Percentiles rank a stretch among this genome's conserved stretches.
phyloP scores from a whole-genome alignment of 1,139 yeast species.

The Geotrichum cucujoidarum region DNA sequence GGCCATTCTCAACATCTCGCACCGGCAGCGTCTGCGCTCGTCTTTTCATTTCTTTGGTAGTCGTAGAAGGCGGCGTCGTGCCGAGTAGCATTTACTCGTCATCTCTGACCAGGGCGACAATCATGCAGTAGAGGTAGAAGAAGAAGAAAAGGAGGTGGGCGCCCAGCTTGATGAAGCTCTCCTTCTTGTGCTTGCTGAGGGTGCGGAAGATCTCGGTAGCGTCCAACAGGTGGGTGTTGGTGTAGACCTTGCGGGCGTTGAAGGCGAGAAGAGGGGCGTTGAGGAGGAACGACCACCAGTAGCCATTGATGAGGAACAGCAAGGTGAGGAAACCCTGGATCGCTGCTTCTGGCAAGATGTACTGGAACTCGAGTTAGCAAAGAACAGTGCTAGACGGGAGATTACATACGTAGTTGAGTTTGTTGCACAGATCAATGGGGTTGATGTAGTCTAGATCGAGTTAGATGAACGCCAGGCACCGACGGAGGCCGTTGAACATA shows the following conservation, averaged over 20 bases:
- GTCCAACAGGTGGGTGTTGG: conserved; percentile 72
- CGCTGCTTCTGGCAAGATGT: conserved; percentile 87
- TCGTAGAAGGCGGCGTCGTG: too few species aligned
- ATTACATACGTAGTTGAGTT: conserved; percentile 57
- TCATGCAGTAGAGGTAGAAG: conserved; percentile 94
- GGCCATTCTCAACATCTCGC: too few species aligned
- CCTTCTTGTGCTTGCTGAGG: conserved; percentile 86
- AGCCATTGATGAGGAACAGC: conserved; percentile 78
- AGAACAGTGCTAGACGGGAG: background rate
- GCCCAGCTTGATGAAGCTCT: conserved; percentile 83
- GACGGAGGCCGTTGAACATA: conserved; percentile 13
- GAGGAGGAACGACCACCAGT: conserved; percentile 85
- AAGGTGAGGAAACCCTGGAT: conserved; percentile 70
- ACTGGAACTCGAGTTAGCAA: conserved; percentile 29
- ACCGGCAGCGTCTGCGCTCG: too few species aligned
- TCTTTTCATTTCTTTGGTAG: too few species aligned
- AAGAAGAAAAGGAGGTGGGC: conserved; percentile 90
- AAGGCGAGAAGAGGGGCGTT: conserved; percentile 83
- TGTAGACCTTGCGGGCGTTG: conserved; percentile 57
- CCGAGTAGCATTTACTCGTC: conserved; percentile 21
- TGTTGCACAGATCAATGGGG: conserved; percentile 93
- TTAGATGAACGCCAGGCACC: background rate
- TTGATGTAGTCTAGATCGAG: conserved; percentile 71
- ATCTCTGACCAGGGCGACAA: conserved; percentile 84
- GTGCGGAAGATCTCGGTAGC: conserved; percentile 98